Base-by-base conservation (phyloP, 1,284 basidiomycete species). In the Porphyrellus sp. region DNA sequence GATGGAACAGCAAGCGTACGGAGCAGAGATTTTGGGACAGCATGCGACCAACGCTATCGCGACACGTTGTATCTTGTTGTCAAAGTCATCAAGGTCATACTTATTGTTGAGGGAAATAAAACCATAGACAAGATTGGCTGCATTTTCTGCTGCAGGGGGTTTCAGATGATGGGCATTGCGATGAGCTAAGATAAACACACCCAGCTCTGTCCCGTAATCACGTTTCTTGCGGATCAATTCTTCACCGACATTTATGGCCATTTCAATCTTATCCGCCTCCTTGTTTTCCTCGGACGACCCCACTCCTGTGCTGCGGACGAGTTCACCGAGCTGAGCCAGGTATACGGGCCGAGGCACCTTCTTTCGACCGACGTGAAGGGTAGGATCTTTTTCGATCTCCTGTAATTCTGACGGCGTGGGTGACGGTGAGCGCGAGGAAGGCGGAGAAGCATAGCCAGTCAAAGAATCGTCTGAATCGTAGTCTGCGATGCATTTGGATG, bases 311-410 rank as follows among this genome's bases (percentile, higher is more conserved):
- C 72, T 72, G 15, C 85, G 76, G 28, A 95, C 71, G 62, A 95
- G 72, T 52, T 82, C 81, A 4, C 84, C 83, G 4, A 96, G 75
- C 64, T 94, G 91, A 7, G 80, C 80, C 9, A 95, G 81, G 66
- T 94, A 96, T 8, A 94, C 89, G 0, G 93, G 93, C 13, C 82
- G 77, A 35, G 77, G 64, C 24, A 88, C 75, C 61, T 86, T 91
- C 67, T 82, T 85, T 52, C 75, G 71, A 4, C 82, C 82, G 5
- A 86, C 74, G 41, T 75, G 77, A 21, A 94, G 73, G 0, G 88
- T 86, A 0, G 93, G 93, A 60, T 96, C 92, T 46, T 81, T 83
- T 60, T 91, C 87, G n/a, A 92, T 83, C 61, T 91, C 90, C 9
- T 80, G 85, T 3, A 95, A 77, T 56, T 91, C 89, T 2, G 83